These are phyloP conservation scores for Pseudopyricularia cyperi DNA, from an alignment of 2,329 filamentous ascomycete species.

Conservation along the genomic window DNA sequence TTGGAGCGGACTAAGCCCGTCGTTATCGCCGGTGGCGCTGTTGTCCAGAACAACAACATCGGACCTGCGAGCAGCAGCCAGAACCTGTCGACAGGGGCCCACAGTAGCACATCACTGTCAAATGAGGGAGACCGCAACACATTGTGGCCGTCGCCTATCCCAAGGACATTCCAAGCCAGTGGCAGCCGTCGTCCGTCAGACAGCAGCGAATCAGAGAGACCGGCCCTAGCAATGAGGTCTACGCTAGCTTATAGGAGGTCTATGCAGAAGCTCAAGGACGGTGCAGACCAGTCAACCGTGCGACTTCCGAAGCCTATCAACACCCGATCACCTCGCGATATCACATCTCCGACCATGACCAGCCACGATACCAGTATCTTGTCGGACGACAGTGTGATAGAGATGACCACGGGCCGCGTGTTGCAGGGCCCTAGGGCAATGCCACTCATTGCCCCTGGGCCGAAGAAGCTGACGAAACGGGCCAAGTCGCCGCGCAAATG, in stretches of 20 bases:
- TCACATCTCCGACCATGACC: slow-evolving; percentile 34
- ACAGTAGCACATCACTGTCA: slow-evolving; percentile 26
- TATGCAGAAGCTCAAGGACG: slow-evolving; percentile 22
- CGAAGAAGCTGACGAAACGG: slow-evolving; percentile 42
- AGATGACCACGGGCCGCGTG: slow-evolving; percentile 9
- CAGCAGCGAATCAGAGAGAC: slow-evolving; percentile 38
- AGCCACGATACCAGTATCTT: slow-evolving; percentile 44
- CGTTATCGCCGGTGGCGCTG: slow-evolving; percentile 49
- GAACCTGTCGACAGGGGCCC: slow-evolving; percentile 23
- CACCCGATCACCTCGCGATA: slow-evolving; percentile 20
- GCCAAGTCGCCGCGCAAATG: slow-evolving; percentile 45
- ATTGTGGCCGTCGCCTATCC: slow-evolving; percentile 41
- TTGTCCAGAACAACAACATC: slow-evolving; percentile 46
- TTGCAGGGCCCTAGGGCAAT: not conserved
- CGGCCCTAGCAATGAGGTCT: slow-evolving; percentile 27
- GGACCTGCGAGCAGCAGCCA: slow-evolving; percentile 35
- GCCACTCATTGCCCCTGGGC: slow-evolving; percentile 4
- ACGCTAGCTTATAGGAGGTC: slow-evolving; percentile 43
- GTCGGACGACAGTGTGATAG: slow-evolving; percentile 40
- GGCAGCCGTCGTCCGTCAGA: slow-evolving; percentile 35
- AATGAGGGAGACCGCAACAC: slow-evolving; percentile 27
- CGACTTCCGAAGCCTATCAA: slow-evolving; percentile 41
- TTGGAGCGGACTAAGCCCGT: slow-evolving; percentile 51
- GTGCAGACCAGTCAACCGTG: slow-evolving; percentile 24
- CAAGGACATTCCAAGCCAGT: slow-evolving; percentile 18